Conservation (phyloP, 140 eudicot genomes). For the Stevia rebaudiana region DNA sequence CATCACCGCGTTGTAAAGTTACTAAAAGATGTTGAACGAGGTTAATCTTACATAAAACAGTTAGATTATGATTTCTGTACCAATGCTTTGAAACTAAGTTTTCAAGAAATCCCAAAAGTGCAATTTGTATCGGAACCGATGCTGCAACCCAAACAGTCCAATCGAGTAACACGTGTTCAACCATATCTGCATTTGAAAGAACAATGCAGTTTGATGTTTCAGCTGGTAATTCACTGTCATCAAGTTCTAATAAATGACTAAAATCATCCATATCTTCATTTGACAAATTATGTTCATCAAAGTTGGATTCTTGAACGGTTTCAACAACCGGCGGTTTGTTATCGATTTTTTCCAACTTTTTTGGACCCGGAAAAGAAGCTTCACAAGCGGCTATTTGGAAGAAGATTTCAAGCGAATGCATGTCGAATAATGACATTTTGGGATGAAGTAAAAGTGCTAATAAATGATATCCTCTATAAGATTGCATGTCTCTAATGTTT, state of each 20-base stretch:
- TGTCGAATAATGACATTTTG: constrained; percentile 81
- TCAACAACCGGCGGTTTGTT: constrained; percentile 37
- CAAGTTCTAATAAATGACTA: constrained; percentile 82
- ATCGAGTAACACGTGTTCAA: constrained; percentile 89
- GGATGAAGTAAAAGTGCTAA: constrained; percentile 77
- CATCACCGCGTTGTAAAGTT: constrained; percentile 91
- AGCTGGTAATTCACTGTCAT: constrained; percentile 49
- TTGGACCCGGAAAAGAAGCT: constrained; percentile 88
- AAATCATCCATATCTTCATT: constrained; percentile 91
- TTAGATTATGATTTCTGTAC: constrained; percentile 90
- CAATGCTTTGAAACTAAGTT: constrained; percentile 91
- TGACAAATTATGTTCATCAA: constrained; percentile 67
- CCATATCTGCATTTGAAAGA: constrained; percentile 94
- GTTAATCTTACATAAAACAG: constrained; percentile 78
- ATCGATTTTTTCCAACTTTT: constrained; percentile 38
- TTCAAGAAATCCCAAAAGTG: constrained; percentile 84
- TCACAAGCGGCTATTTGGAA: constrained; percentile 98
- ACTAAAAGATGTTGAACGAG: constrained; percentile 88
- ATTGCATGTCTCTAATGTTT: constrained; percentile 79
- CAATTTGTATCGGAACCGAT: constrained; percentile 73
- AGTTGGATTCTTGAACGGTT: constrained; percentile 38
- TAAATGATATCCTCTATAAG: constrained; percentile 80
- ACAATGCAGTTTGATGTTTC: constrained; percentile 93
- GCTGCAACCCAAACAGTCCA: constrained; percentile 98
- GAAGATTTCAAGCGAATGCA: constrained; percentile 90